Base-by-base conservation (phyloP, 192 early-diverging fungal genomes). In the Chytriomyces confervae region DNA sequence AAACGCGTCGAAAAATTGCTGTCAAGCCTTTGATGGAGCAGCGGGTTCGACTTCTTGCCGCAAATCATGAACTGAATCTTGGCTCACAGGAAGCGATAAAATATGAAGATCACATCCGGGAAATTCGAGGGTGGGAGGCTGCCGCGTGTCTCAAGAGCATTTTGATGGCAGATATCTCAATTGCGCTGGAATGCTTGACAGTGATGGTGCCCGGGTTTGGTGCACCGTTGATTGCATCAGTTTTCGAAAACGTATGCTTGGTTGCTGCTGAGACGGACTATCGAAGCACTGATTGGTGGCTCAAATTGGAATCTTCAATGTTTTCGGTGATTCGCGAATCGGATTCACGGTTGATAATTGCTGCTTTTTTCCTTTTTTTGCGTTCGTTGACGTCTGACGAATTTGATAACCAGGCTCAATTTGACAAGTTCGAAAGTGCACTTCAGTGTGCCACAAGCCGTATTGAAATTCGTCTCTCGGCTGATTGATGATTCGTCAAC, bases 241-340 rank as follows among this genome's bases (percentile, higher is more conserved):
- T 18, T 57, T 18, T 72, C 5, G 51, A 72, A 51, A 24, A 6
- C 9, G 57, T 53, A 0, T 27, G 50, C 8, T 11, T 68, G 18
- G 36, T 23, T 11, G 16, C 3, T 7, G 5, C 20, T 57, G 50
- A 27, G 27, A 51, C 69, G 13, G 69, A 72, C 7, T 60, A 60
- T 36, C 24, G 24, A 5, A 60, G 57, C 13, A 16, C 50, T 53
- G 69, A 72, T 72, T 72, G 69, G 69, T 72, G 69, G 69, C 18
- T 60, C 16, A 72, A 72, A 43, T 13, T 72, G 48, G 51, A 72
- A 27, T 13, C 50, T 24, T 9, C 69, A 11, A 18, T 72, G n/a
- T 72, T 72, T 10, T 29, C 57, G 69, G 69, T 44, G 9, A 18
- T 72, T 1, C 45, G n/a, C 18, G 69, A 72, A 6, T 9, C 27